Evolutionary conservation across 1,284 basidiomycete species (phyloP).

Genomic region (Cryptococcus amylolentus): DNA sequence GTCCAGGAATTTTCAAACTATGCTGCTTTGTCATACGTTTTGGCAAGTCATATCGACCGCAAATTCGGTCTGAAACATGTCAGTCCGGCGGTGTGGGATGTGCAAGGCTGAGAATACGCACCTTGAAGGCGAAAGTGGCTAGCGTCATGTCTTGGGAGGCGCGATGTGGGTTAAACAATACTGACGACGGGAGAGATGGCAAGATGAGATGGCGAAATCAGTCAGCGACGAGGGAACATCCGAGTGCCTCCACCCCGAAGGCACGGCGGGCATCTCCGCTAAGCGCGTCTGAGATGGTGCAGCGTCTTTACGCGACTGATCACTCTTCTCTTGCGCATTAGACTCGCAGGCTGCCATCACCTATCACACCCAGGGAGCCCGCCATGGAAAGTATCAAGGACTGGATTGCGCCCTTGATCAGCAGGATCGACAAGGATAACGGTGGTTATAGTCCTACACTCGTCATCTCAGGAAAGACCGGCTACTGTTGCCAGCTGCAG

Average conservation of each 20-base stretch:
- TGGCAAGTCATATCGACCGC: constrained; percentile 52
- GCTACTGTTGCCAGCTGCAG: neutral
- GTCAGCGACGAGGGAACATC: too few relatives aligned
- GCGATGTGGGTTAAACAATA: neutral
- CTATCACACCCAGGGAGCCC: too few relatives aligned
- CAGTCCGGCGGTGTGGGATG: constrained; percentile 3
- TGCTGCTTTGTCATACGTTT: constrained; percentile 21
- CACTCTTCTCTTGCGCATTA: too few relatives aligned
- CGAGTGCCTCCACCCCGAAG: neutral
- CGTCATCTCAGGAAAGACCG: constrained; percentile 3
- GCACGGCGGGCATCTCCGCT: too few relatives aligned
- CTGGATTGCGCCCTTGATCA: neutral
- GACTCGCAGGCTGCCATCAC: too few relatives aligned
- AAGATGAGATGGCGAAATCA: neutral
- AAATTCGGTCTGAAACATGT: constrained; percentile 44
- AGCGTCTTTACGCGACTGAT: too few relatives aligned
- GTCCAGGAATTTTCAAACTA: neutral
- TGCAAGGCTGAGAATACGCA: constrained; percentile 6
- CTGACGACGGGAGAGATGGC: constrained; percentile 1
- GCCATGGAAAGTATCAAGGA: neutral
- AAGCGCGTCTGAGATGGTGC: too few relatives aligned
- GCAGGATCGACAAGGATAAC: neutral
- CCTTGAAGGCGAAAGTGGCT: constrained; percentile 36
- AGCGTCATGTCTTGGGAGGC: constrained; percentile 23
- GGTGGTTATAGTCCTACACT: constrained; percentile 28